Evolutionary conservation across 2,329 filamentous ascomycete genomes (phyloP).

Genomic region (Aspergillus sp.): DNA sequence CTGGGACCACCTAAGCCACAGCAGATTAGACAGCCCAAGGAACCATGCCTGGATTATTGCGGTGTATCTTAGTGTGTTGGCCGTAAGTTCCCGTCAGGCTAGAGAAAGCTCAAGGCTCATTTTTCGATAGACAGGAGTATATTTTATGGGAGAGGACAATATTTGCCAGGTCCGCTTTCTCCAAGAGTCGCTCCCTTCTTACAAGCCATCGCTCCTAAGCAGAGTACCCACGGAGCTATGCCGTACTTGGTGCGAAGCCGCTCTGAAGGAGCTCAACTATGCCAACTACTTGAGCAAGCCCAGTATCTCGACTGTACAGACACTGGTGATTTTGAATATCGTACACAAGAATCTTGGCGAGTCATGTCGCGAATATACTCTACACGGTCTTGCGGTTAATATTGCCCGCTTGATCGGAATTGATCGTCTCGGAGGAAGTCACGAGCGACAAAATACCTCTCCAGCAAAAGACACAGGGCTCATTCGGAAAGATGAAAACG

Average conservation of each 20-base stretch:
- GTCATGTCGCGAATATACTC: constrained; percentile 1
- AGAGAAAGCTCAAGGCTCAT: background rate
- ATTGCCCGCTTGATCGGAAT: background rate
- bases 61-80: constrained; percentile 4
- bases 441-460: background rate
- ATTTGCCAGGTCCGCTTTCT: background rate
- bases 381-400: background rate
- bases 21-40: background rate
- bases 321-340: constrained; percentile 1
- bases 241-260: constrained; percentile 1
- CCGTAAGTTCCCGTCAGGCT: background rate
- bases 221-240: background rate
- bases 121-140: background rate
- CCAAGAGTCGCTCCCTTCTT: background rate
- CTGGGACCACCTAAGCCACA: background rate
- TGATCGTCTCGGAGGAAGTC: background rate
- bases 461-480: background rate
- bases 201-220: background rate
- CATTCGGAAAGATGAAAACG: background rate
- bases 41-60: constrained; percentile 2
- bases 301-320: constrained; percentile 2
- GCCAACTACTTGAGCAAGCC: constrained; percentile 1
- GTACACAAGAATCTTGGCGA: constrained; percentile 4
- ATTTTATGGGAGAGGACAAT: background rate
- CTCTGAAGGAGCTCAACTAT: background rate